Base-by-base conservation (phyloP, 2,329 filamentous ascomycete species). In the Xylariales sp. region DNA sequence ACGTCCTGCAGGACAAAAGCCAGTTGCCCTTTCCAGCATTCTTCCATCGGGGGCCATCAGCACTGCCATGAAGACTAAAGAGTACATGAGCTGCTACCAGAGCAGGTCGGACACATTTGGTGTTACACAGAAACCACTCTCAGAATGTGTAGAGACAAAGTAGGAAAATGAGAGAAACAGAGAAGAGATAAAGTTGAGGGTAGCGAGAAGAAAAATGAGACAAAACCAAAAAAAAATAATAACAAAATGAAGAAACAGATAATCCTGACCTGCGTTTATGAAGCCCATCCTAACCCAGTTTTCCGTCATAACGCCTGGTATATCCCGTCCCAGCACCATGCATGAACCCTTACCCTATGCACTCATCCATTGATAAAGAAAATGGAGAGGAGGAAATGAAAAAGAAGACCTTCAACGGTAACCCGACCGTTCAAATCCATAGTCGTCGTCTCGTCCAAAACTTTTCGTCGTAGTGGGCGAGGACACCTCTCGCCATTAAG, bases 281-380 rank as follows among this genome's bases (percentile, higher is more conserved):
- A n/a, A n/a, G n/a, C n/a, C n/a, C n/a, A n/a, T n/a, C n/a, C n/a
- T n/a, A 4, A 6, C 17, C 28, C 8, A 17, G 6, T 19, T 30
- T 28, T 19, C 19, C n/a, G 18, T 48, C 50, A 43, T 43, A 54
- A 62, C 57, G 47, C 58, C 55, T 57, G 53, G 50, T 59, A 55
- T 59, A 50, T 46, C 51, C 49, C 48, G 48, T 43, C 42, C 36
- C 38, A 34, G 40, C 32, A 41, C 27, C 29, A 50, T 48, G 46
- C 40, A 38, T 36, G 33, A 20, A 25, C 32, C 33, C 36, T 23
- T 36, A 19, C 33, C 24, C 32, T 13, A 40, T 41, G 25, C 17
- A 40, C 33, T 37, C 16, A 16, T 32, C 24, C 5, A 34, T 37
- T 38, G 35, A 40, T 18, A 31, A 40, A 45, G 21, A 35, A 44